These are phyloP conservation scores for Globisporangium paroecandrum DNA, from an alignment of 352 stramenopile genomes.

Conservation along the genomic window DNA sequence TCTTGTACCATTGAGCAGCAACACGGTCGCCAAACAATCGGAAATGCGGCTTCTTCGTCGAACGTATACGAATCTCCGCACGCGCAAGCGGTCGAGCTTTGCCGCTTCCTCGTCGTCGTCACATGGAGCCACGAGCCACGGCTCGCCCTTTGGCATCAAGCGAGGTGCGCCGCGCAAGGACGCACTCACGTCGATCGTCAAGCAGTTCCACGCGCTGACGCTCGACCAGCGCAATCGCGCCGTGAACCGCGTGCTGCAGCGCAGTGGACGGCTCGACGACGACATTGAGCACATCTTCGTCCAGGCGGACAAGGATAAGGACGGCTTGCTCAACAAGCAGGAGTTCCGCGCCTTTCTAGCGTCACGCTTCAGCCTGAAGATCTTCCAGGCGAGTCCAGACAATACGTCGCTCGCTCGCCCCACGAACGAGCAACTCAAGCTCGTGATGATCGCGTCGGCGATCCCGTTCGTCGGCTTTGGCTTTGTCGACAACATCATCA, in stretches of 20 bases:
- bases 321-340: conserved; percentile 58
- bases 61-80: conserved; percentile 18
- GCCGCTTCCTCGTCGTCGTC: not conserved
- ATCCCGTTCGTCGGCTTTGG: conserved; percentile 85
- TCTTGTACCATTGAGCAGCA: not conserved
- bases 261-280: conserved; percentile 34
- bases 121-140: not conserved
- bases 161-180: conserved; percentile 22
- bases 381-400: conserved; percentile 29
- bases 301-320: conserved; percentile 66
- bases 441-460: conserved; percentile 75
- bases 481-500: conserved; percentile 86
- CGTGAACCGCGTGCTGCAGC: conserved; percentile 48
- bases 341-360: conserved; percentile 66
- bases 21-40: not conserved
- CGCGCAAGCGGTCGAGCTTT: conserved; percentile 11
- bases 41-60: conserved; percentile 19
- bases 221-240: conserved; percentile 52
- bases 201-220: conserved; percentile 58
- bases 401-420: conserved; percentile 41
- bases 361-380: conserved; percentile 62
- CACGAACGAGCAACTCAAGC: conserved; percentile 59
- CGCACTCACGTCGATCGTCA: conserved; percentile 38
- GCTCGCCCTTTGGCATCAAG: conserved; percentile 11
- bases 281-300: conserved; percentile 67